Evolutionary conservation across 2,329 filamentous ascomycete genomes (phyloP), one percentile per base, ranked within the genome.

Genomic region (Cryphonectria naterciae): DNA sequence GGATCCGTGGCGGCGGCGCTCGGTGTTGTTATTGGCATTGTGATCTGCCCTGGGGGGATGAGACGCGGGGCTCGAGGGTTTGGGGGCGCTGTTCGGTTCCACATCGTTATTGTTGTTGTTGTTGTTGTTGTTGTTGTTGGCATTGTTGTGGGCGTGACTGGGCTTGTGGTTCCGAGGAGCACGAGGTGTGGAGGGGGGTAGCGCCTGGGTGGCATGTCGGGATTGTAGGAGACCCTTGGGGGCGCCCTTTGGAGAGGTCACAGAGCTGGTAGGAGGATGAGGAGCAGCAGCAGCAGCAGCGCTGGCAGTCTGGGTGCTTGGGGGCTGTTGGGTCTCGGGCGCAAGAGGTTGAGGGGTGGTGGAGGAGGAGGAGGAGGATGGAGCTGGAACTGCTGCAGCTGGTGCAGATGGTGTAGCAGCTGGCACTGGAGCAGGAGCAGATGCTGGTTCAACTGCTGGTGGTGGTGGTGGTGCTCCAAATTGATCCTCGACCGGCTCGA

Each of bases 401-500:
- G 70, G 43, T 39, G 37, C 37, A 8, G 10, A 8, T 37, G 37
- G 37, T 39, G 37, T 43, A n/a, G 74, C 25, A 52, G 46, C 64
- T 15, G 70, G 43, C 25, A 64, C 67, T 65, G 72, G 56, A 32
- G 66, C 37, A 17, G 67, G 37, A 15, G 64, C 41, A 17, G 32
- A 41, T 39, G 69, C 41, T 13, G 67, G 46, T 22, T 63, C 56
- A 19, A 70, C 58, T 7, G 39, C 17, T 56, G 73, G 65, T 28
- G 66, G 71, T 35, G n/a, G 28, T 56, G 73, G 65, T 28, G 65
- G 71, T 37, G 75, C 72, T 11, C 74, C 75, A 43, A 74, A 65
- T 41, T 54, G 32, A 2, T 67, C 72, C 8, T 74, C 79, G 66
- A 88, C 83, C 10, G 87, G 87, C 77, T 89, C 88, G 71, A 89